phyloP scores from a whole-genome alignment of 441 rosid genomes.

The Melastoma candidum region DNA sequence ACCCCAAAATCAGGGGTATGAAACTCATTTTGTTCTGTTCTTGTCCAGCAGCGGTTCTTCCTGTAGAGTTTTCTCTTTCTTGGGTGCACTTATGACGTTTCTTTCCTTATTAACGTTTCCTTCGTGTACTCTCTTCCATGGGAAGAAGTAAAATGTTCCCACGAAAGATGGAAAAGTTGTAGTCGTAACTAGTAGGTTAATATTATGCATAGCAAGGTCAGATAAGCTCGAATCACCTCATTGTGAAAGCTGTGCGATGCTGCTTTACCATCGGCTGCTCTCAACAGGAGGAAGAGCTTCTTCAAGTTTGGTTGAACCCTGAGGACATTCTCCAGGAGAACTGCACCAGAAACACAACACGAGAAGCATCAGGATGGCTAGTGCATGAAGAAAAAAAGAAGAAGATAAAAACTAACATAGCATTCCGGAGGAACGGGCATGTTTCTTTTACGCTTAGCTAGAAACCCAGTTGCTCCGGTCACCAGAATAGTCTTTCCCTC shows the following conservation, averaged over 20 bases:
- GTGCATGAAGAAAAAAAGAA: not conserved
- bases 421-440: not conserved
- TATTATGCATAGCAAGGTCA: not conserved
- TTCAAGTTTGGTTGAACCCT: conserved; percentile 57
- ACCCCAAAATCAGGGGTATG: too few species aligned
- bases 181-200: too few species aligned
- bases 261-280: conserved; percentile 31
- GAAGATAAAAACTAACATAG: not conserved
- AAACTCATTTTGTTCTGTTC: too few species aligned
- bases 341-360: conserved; percentile 24
- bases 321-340: conserved; percentile 49
- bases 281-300: conserved; percentile 43
- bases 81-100: too few species aligned
- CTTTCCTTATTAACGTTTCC: too few species aligned
- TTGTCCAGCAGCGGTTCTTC: too few species aligned
- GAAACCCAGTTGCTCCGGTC: conserved; percentile 49
- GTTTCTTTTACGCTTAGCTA: conserved; percentile 37
- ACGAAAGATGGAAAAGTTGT: too few species aligned
- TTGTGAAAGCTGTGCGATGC: conserved; percentile 29
- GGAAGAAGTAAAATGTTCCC: too few species aligned
- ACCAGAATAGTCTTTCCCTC: conserved; percentile 35
- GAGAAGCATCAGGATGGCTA: not conserved
- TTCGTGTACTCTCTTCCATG: too few species aligned
- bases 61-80: too few species aligned
- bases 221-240: conserved; percentile 25